Evolutionary conservation across 495 filamentous ascomycete genomes (phyloP), one percentile per base, ranked within the genome.

Genomic region (Hypoxylon fuscum): DNA sequence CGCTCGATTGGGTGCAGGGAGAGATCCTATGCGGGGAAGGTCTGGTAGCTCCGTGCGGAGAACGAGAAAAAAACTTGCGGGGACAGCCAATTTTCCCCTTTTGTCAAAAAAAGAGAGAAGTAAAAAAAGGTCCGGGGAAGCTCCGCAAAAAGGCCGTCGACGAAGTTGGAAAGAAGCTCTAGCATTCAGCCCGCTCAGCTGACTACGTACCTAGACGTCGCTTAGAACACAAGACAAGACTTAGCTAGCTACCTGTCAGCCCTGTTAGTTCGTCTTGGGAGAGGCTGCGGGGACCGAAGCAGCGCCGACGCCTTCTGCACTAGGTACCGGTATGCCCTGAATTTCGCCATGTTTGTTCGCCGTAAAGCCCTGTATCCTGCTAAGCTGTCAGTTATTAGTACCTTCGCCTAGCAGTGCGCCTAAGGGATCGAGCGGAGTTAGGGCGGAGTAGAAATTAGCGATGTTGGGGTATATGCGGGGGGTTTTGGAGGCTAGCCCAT

Each of bases 61-160:
- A 63, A 18, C 8, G n/a, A n/a, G n/a, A n/a, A n/a, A n/a, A n/a
- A n/a, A n/a, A n/a, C n/a, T n/a, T n/a, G n/a, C n/a, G n/a, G n/a
- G n/a, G n/a, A n/a, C n/a, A n/a, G n/a, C n/a, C n/a, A n/a, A n/a
- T n/a, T n/a, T n/a, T n/a, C n/a, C n/a, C n/a, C n/a, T n/a, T n/a
- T n/a, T n/a, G n/a, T n/a, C n/a, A n/a, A n/a, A n/a, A n/a, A n/a
- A n/a, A n/a, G n/a, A n/a, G n/a, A n/a, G n/a, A n/a, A n/a, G n/a
- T n/a, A 18, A 42, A 41, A 50, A 17, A 63, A 63, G 47, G 35
- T 63, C 64, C 64, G 64, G 49, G 59, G 59, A 68, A 68, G 64
- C 59, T 52, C 64, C 64, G 64, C 34, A 50, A 68, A 68, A 59
- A 12, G 34, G 59, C 64, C 64, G 64, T 48, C 21, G 9, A 22